Conservation (phyloP, 768 basidiomycete species). For the Clitopilus passeckerianus region DNA sequence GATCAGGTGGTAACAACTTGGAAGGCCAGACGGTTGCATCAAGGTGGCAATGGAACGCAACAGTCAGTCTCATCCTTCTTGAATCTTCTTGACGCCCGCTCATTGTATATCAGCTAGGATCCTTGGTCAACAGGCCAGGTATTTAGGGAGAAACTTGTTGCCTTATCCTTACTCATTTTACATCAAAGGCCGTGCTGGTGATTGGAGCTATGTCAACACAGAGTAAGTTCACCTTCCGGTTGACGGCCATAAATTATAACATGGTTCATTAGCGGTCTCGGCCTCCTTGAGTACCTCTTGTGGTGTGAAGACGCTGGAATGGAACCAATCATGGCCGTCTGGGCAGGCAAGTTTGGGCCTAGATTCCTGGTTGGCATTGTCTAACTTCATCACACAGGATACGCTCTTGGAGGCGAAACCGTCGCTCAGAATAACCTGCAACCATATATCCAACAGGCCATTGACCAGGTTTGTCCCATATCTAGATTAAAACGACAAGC, state of each 20-base stretch:
- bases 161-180: neutral
- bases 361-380: neutral
- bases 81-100: neutral
- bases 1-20: conserved; percentile 47
- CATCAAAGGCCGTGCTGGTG: conserved; percentile 44
- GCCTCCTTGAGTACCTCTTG: conserved; percentile 30
- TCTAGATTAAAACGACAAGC: neutral
- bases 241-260: too few species aligned
- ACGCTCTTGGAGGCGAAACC: conserved; percentile 40
- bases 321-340: conserved; percentile 60
- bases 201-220: conserved; percentile 60
- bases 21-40: conserved; percentile 48
- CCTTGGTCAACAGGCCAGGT: conserved; percentile 47
- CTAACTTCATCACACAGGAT: conserved; percentile 28
- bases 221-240: conserved; percentile 31
- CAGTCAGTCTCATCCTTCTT: conserved; percentile 23
- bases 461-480: conserved; percentile 31
- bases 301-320: conserved; percentile 53
- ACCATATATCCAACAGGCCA: conserved; percentile 51
- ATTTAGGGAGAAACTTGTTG: neutral
- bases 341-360: conserved; percentile 33
- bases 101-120: conserved; percentile 24
- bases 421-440: conserved; percentile 36
- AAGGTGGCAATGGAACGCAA: conserved; percentile 61
- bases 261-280: conserved; percentile 18